Percentiles rank a stretch among this genome's conserved stretches.
phyloP scores from a whole-genome alignment of 495 filamentous ascomycete species.

The Tuber microsphaerosporum region DNA sequence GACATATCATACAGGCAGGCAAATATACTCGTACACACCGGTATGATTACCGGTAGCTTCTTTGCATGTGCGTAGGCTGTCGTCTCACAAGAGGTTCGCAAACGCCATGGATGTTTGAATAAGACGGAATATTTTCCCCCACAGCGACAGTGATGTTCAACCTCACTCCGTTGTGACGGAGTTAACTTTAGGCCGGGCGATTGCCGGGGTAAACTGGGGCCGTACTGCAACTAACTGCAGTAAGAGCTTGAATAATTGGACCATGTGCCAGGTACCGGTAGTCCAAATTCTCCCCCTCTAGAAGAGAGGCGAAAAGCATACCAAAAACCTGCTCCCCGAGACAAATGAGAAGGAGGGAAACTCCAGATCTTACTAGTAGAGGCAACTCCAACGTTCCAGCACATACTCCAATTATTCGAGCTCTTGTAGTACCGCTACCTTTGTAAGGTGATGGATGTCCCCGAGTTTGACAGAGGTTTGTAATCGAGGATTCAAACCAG shows the following conservation, averaged over 20 bases:
- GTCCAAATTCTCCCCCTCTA: too few species aligned
- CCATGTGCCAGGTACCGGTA: too few species aligned
- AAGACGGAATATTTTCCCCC: neutral
- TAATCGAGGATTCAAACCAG: neutral
- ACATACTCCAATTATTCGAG: too few species aligned
- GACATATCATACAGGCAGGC: neutral
- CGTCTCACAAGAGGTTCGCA: neutral
- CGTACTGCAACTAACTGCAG: neutral
- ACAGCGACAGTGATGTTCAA: neutral
- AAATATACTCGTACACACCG: neutral
- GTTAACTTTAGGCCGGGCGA: neutral
- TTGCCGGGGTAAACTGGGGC: neutral
- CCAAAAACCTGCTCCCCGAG: too few species aligned
- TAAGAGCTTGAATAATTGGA: too few species aligned
- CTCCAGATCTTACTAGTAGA: too few species aligned
- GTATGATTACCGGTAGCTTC: neutral
- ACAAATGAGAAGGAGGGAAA: too few species aligned
- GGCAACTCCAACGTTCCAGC: too few species aligned
- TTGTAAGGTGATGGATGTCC: neutral
- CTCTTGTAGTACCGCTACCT: neutral
- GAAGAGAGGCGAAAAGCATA: too few species aligned
- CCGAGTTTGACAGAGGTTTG: neutral
- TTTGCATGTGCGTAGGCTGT: neutral
- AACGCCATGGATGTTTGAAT: neutral
- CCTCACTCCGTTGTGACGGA: neutral